Conservation (phyloP, 306 rosid species). For the Trifolium repens region DNA sequence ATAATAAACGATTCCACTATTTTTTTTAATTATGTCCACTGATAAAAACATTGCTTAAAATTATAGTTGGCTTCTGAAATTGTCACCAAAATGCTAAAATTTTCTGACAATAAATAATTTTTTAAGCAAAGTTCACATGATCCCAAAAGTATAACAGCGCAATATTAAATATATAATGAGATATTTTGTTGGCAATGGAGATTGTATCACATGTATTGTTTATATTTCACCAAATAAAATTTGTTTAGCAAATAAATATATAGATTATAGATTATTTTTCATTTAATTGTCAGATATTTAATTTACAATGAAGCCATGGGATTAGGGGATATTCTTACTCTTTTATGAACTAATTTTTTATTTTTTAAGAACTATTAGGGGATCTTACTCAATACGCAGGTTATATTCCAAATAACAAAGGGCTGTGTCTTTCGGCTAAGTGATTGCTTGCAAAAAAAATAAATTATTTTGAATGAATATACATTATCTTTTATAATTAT, state of each 20-base stretch:
- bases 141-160: slow-evolving; percentile 55
- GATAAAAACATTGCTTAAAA: slow-evolving; percentile 30
- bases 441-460: no score
- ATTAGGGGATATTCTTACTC: background rate
- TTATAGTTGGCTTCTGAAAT: slow-evolving; percentile 60
- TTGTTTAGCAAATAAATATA: background rate
- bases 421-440: no score
- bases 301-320: background rate
- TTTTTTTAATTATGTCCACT: slow-evolving; percentile 51
- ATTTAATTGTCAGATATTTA: background rate
- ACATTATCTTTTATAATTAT: no score
- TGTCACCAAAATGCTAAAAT: slow-evolving; percentile 58
- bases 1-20: slow-evolving; percentile 35
- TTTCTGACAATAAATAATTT: slow-evolving; percentile 42
- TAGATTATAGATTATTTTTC: background rate
- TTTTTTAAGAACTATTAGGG: no score
- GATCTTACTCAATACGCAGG: no score
- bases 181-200: slow-evolving; percentile 41
- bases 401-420: no score
- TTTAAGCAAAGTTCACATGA: slow-evolving; percentile 54
- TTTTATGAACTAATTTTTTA: no score
- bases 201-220: slow-evolving; percentile 59
- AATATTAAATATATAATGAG: slow-evolving; percentile 41
- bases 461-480: no score
- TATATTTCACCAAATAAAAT: background rate